Percentiles rank a stretch among this genome's conserved stretches.
Conservation (phyloP, 768 basidiomycete genomes). For the Boletus reticulatus region DNA sequence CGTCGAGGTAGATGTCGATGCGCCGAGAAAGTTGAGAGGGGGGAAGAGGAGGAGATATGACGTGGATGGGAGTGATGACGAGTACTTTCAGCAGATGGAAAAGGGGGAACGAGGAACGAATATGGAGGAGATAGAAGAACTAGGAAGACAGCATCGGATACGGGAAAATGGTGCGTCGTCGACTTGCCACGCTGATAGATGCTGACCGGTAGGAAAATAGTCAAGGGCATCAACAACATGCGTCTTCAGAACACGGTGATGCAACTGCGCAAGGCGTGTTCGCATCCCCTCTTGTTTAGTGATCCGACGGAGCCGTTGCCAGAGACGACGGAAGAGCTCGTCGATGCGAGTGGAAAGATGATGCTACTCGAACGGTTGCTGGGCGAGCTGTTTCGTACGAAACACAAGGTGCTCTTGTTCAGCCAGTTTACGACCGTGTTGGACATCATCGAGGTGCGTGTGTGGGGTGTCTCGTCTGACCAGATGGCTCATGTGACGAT, state of each 20-base stretch:
- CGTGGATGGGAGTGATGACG: conserved; percentile 56
- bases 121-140: conserved; percentile 47
- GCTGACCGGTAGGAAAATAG: conserved; percentile 38
- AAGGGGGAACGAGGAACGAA: conserved; percentile 37
- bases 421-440: conserved; percentile 97
- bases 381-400: conserved; percentile 71
- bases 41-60: conserved; percentile 47
- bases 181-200: not conserved
- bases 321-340: conserved; percentile 73
- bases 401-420: conserved; percentile 84
- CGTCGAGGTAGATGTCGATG: conserved; percentile 30
- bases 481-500: not conserved
- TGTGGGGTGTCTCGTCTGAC: not conserved
- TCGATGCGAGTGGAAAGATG: conserved; percentile 95
- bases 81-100: conserved; percentile 64
- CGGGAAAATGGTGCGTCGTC: conserved; percentile 55
- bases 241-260: conserved; percentile 92
- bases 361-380: conserved; percentile 89
- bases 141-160: conserved; percentile 56
- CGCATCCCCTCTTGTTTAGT: conserved; percentile 88
- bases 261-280: conserved; percentile 96
- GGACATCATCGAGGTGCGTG: conserved; percentile 83
- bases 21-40: conserved; percentile 35
- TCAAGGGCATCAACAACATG: conserved; percentile 88
- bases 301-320: conserved; percentile 30